Evolutionary conservation across 768 basidiomycete species (phyloP).

Genomic region (Suillus fuscotomentosus): DNA sequence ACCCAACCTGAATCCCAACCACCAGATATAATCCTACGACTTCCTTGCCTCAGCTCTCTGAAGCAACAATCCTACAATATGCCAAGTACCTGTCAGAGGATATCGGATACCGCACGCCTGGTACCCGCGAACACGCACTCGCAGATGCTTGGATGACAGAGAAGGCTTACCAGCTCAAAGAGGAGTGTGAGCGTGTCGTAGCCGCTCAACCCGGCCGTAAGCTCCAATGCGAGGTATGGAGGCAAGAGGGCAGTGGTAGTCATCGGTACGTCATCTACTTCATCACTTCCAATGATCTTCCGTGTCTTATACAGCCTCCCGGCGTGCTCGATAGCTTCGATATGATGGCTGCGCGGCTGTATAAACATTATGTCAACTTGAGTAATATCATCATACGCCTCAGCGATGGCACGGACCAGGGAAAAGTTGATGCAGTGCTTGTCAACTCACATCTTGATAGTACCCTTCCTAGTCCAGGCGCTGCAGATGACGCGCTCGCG

Average conservation of each 20-base stretch:
- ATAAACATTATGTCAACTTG: slow-evolving; percentile 86
- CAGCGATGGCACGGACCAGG: slow-evolving; percentile 67
- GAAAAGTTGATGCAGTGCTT: slow-evolving; percentile 81
- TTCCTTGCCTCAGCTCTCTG: slow-evolving; percentile 67
- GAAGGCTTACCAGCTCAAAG: slow-evolving; percentile 59
- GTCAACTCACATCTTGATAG: slow-evolving; percentile 90
- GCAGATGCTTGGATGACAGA: slow-evolving; percentile 82
- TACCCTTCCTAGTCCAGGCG: slow-evolving; percentile 86
- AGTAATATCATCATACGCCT: slow-evolving; percentile 87
- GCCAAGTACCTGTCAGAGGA: slow-evolving; percentile 75
- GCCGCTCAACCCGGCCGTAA: slow-evolving; percentile 43
- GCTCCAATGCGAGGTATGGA: slow-evolving; percentile 90
- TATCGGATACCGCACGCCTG: slow-evolving; percentile 90
- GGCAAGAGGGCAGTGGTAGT: slow-evolving; percentile 83
- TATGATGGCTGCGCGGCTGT: slow-evolving; percentile 82
- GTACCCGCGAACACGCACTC: slow-evolving; percentile 82
- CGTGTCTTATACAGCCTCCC: neutral
- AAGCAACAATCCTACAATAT: slow-evolving; percentile 60
- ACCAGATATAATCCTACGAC: slow-evolving; percentile 49
- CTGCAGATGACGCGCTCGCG: slow-evolving; percentile 84
- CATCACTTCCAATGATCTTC: neutral
- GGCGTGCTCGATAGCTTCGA: slow-evolving; percentile 63
- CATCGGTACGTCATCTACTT: slow-evolving; percentile 61
- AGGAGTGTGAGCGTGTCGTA: slow-evolving; percentile 58
- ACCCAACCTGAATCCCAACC: neutral